Percentiles rank a stretch among this genome's conserved stretches.
Evolutionary conservation across 2,329 filamentous ascomycete species (phyloP).

Genomic region (Gnomoniopsis smithogilvyi): DNA sequence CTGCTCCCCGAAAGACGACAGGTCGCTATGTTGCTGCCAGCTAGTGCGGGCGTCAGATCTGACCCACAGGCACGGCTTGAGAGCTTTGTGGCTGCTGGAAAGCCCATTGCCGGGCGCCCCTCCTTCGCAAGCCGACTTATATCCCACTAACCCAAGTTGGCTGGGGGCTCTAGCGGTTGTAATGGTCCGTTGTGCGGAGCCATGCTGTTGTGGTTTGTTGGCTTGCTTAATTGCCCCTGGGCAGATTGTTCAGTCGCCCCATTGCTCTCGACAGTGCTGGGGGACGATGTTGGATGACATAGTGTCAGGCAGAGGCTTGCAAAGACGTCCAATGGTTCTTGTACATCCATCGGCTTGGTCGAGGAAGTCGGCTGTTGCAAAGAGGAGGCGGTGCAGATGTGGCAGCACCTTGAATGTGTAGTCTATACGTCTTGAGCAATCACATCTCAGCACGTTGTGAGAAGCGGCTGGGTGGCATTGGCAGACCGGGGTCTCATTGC

Average conservation of each 20-base stretch:
- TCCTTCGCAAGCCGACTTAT: not conserved
- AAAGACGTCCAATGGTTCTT: not conserved
- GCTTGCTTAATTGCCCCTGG: not conserved
- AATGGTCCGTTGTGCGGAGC: not conserved
- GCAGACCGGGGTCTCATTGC: not conserved
- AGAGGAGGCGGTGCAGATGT: not conserved
- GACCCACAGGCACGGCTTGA: not conserved
- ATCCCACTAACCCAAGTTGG: not conserved
- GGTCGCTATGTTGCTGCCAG: not conserved
- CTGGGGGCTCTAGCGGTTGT: not conserved
- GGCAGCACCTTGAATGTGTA: not conserved
- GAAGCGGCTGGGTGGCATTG: not conserved
- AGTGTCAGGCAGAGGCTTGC: not conserved
- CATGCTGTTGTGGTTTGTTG: not conserved
- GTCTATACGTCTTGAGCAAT: not conserved
- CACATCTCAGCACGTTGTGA: not conserved
- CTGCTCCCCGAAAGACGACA: not conserved
- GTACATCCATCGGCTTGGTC: not conserved
- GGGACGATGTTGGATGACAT: not conserved
- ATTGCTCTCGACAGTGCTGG: not conserved
- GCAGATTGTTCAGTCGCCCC: not conserved
- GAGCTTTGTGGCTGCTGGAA: constrained; percentile 1
- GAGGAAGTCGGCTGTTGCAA: not conserved
- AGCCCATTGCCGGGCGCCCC: constrained; percentile 6
- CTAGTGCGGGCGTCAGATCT: constrained; percentile 8